A percentile compares a stretch with the other conserved stretches of the same genome.
phyloP scores from a whole-genome alignment of 208 protist species.

The Polymyxa betae region DNA sequence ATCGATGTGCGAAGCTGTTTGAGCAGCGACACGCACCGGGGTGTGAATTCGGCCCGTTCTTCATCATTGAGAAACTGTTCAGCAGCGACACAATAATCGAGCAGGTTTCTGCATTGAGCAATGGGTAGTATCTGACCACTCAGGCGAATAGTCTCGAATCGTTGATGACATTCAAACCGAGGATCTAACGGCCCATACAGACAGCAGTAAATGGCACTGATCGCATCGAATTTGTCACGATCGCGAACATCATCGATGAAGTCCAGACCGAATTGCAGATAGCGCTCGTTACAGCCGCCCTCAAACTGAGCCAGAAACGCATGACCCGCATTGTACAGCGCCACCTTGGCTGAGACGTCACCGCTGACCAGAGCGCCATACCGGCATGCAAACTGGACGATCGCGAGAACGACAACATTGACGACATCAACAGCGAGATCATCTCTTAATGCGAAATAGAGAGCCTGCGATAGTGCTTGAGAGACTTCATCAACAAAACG shows the following conservation, averaged over 20 bases:
- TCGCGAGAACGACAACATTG: background rate
- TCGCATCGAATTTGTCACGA: background rate
- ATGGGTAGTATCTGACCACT: background rate
- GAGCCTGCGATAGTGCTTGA: background rate
- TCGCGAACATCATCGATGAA: background rate
- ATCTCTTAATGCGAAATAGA: background rate
- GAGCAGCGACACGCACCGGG: background rate
- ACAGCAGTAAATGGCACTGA: background rate
- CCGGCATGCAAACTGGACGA: background rate
- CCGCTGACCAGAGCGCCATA: background rate
- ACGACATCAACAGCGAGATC: background rate
- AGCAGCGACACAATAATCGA: background rate
- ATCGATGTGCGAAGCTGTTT: background rate
- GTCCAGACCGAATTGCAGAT: background rate
- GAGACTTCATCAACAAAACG: background rate
- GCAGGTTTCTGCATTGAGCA: background rate
- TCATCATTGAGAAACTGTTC: background rate
- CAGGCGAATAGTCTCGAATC: background rate
- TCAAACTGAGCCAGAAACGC: background rate
- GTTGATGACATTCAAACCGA: background rate
- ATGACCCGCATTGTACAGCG: background rate
- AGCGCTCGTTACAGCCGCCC: background rate
- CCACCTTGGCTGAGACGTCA: background rate
- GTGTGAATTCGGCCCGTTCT: background rate
- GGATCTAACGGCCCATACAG: conserved; percentile 16